Evolutionary conservation across 768 basidiomycete species (phyloP), one percentile per base, ranked within the genome.

Genomic region (Phanerodontia chrysosporium): DNA sequence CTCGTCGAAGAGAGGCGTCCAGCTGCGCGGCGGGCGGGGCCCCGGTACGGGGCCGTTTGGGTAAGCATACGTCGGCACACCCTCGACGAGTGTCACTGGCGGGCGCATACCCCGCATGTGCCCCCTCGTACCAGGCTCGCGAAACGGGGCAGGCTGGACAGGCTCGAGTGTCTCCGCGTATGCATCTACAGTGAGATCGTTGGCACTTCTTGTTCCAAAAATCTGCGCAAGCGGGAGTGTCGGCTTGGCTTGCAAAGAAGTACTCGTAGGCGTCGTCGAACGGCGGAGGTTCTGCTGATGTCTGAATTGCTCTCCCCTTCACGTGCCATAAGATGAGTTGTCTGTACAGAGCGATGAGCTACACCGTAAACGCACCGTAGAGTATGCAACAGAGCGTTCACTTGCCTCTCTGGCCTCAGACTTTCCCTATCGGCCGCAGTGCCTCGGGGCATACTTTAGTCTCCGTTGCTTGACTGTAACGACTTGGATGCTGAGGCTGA

Each of bases 221-320:
- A 77, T 74, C 60, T 80, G 73, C 59, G 74, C 72, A 55, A 72
- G 64, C 10, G 80, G 80, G 8, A 85, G 72, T 2, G 79, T 78
- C 13, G 80, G 80, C 30, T 74, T 67, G 65, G 76, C 79, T 61
- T 76, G 68, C 46, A 22, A 62, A 57, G 49, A 53, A 42, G 57
- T 27, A 9, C 58, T 44, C 0, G 42, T 48, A 13, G 57, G 45
- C 45, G 56, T 65, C 12, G 54, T 54, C 27, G 65, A 67, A 28
- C 71, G 65, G 57, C 67, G 76, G 6, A 80, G 62, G 66, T 90
- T 90, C 58, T 83, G 85, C 35, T 73, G 64, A 61, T 81, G 89
- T 55, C 87, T 78, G 58, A 85, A 89, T 45, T 90, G 84, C 68
- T 91, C 89, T 10, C 86, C 88, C 67, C 88, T 90, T 3, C 46